Base-by-base conservation (phyloP, 2,329 filamentous ascomycete genomes). In the Teratosphaeria destructans region DNA sequence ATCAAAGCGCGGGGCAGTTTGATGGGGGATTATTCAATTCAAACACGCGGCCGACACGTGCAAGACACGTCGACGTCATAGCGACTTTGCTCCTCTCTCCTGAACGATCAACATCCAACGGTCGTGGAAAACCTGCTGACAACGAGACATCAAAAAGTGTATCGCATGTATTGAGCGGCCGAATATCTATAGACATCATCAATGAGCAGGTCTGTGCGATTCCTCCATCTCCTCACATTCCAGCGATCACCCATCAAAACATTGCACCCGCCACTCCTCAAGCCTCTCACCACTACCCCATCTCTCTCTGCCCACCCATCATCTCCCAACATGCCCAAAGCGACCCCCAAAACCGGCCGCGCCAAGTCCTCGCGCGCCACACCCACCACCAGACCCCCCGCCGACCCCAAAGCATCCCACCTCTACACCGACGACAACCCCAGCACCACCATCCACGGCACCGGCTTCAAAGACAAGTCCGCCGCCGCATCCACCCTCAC, bases 371-470 rank as follows among this genome's bases (percentile, higher is more conserved):
- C 56, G 11, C 56, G 56, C 43, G n/a, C 43, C 3, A 14, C 26
- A 1, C 43, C 43, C 5, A 34, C 49, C 5, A 12, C 11, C 43
- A 58, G 37, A n/a, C 29, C 56, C 16, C 19, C 26, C 19, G 66
- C 64, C 53, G 61, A 67, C 54, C 59, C 61, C 19, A 70, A 68
- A 49, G 63, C 63, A 34, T 70, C 68, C 7, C 70, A 71, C 59
- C 67, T 71, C 56, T 71, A 71, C 62, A 71, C 70, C 14, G 69
- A 71, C 54, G 70, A 71, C 59, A 71, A 71, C 53, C 70, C 69
- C 10, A 47, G 64, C 16, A 71, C 70, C 5, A 70, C 70, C 3
- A 65, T 71, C 47, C 69, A 71, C 49, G 69, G 70, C 61, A 71
- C 67, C 2, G 70, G 69, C 55, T 71, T 71, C 66, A 70, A 70